Conservation (phyloP, 176 grass and related monocot species). For the Triticum aestivum region DNA sequence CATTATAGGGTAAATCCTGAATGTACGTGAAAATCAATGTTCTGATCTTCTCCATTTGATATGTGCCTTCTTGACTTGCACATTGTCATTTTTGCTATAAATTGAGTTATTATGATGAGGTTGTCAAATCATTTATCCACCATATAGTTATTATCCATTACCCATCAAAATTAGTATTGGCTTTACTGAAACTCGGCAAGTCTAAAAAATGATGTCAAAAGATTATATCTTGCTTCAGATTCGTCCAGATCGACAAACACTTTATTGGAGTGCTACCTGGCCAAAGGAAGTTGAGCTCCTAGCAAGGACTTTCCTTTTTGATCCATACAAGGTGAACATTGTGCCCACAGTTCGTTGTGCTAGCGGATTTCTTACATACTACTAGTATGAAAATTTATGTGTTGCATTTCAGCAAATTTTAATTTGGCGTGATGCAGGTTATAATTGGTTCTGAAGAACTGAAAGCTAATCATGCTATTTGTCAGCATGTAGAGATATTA, state of each 20-base stretch:
- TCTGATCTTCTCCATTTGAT: background rate
- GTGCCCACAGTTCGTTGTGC: slow-evolving; percentile 8
- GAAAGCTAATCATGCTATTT: slow-evolving; percentile 99
- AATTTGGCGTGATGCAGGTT: slow-evolving; percentile 46
- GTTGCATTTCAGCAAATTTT: slow-evolving; percentile 20
- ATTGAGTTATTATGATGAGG: slow-evolving; percentile 26
- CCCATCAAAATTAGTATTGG: background rate
- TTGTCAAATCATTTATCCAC: background rate
- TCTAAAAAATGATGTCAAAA: background rate
- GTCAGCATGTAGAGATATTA: slow-evolving; percentile 90
- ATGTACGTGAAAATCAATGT: background rate
- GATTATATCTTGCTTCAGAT: slow-evolving; percentile 60
- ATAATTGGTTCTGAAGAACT: slow-evolving; percentile 94
- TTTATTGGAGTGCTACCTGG: slow-evolving; percentile 99
- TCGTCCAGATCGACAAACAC: slow-evolving; percentile 94
- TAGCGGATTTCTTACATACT: slow-evolving; percentile 11
- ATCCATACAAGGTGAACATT: slow-evolving; percentile 82
- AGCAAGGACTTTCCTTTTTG: slow-evolving; percentile 86
- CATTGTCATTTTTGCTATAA: slow-evolving; percentile 2
- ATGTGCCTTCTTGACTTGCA: slow-evolving; percentile 7
- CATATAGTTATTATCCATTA: background rate
- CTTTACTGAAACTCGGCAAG: background rate
- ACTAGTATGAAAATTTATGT: slow-evolving; percentile 19
- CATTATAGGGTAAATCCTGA: background rate
- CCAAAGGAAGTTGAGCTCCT: slow-evolving; percentile 97